Conservation (phyloP, 163 green algal species). For the Prototheca cutis region DNA sequence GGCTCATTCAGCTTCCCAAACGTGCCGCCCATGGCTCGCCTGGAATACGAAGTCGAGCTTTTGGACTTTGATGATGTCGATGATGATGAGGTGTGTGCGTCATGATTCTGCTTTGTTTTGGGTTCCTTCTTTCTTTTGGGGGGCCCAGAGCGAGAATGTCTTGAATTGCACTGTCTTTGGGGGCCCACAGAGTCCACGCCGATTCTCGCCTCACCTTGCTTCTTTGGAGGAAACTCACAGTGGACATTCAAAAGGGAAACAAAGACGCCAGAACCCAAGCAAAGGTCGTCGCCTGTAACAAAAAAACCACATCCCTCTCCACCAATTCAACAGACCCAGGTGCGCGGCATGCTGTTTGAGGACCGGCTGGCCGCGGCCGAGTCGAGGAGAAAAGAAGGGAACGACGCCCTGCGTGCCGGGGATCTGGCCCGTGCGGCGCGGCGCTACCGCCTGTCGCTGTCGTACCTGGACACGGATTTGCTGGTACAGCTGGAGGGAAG, state of each 20-base stretch:
- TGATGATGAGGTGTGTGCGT: conserved; percentile 18
- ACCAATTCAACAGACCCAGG: conserved; percentile 17
- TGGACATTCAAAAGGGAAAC: no score
- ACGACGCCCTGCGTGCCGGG: conserved; percentile 46
- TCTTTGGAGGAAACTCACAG: no score
- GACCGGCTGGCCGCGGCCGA: conserved; percentile 72
- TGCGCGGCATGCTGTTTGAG: conserved; percentile 55
- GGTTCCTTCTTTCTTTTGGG: background rate
- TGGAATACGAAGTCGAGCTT: conserved; percentile 68
- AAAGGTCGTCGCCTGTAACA: no score
- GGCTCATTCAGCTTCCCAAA: conserved; percentile 75
- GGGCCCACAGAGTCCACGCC: background rate
- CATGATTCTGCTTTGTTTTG: background rate
- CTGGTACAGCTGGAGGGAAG: conserved; percentile 68
- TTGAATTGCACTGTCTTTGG: background rate
- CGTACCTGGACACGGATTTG: conserved; percentile 72
- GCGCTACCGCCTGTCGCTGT: conserved; percentile 63
- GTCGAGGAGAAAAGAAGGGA: conserved; percentile 49
- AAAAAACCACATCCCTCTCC: background rate
- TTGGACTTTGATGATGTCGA: conserved; percentile 50
- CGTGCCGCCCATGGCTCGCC: conserved; percentile 49
- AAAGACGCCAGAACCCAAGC: no score
- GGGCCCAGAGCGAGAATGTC: background rate
- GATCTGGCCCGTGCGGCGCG: conserved; percentile 40
- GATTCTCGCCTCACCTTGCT: no score